A percentile compares a stretch with the other conserved stretches of the same genome.
phyloP scores from a whole-genome alignment of 2,329 filamentous ascomycete genomes.

The Trichophyton mentagrophytes region DNA sequence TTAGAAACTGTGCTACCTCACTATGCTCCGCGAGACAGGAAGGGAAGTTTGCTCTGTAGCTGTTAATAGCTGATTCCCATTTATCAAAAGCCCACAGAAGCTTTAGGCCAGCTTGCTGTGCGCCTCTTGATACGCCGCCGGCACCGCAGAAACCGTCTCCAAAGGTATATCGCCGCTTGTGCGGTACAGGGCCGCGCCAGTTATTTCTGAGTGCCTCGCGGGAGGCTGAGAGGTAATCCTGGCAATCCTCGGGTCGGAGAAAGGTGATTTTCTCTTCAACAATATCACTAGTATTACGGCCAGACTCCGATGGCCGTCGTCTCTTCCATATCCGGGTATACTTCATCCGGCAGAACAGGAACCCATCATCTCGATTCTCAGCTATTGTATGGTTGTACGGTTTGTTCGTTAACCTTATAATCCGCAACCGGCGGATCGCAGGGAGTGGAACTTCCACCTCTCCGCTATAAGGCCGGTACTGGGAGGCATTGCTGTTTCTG shows the following conservation, averaged over 20 bases:
- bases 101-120: slow-evolving; percentile 44
- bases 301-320: slow-evolving; percentile 8
- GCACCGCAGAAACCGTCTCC: slow-evolving; percentile 63
- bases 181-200: slow-evolving; percentile 18
- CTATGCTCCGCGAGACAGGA: slow-evolving; percentile 22
- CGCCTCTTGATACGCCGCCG: slow-evolving; percentile 58
- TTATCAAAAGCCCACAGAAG: slow-evolving; percentile 54
- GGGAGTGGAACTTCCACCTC: slow-evolving; percentile 30
- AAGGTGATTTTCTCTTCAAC: slow-evolving; percentile 21
- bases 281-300: slow-evolving; percentile 1
- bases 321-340: slow-evolving; percentile 16
- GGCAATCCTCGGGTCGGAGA: slow-evolving; percentile 21
- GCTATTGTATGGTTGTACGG: slow-evolving; percentile 26
- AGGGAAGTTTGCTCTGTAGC: slow-evolving; percentile 49
- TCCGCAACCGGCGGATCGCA: slow-evolving; percentile 31
- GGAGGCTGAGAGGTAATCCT: slow-evolving; percentile 13
- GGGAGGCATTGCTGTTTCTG: slow-evolving; percentile 4
- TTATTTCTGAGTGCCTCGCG: slow-evolving; percentile 16
- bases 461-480: background rate
- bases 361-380: slow-evolving; percentile 22
- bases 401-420: slow-evolving; percentile 45
- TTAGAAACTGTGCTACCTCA: slow-evolving; percentile 36
- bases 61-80: slow-evolving; percentile 42
- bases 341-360: slow-evolving; percentile 25
- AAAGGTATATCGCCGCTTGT: slow-evolving; percentile 43